Evolutionary conservation across 176 grass and related monocot genomes (phyloP).

Genomic region (Raddia guianensis): DNA sequence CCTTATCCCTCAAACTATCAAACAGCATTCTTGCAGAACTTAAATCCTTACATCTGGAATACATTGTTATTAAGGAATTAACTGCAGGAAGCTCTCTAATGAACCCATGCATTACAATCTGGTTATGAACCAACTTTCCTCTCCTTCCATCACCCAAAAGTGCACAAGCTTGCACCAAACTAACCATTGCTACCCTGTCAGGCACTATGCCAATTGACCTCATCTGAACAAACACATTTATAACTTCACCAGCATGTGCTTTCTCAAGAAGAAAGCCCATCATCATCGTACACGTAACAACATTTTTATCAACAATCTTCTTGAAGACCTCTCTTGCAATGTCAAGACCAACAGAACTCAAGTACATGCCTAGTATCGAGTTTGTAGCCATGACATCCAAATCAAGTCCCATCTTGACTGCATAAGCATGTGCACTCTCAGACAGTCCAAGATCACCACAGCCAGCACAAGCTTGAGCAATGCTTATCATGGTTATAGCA

Average conservation of each 20-base stretch:
- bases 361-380: constrained; percentile 68
- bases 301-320: constrained; percentile 50
- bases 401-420: constrained; percentile 61
- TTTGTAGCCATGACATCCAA: constrained; percentile 55
- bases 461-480: constrained; percentile 49
- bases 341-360: constrained; percentile 47
- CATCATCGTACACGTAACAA: constrained; percentile 68
- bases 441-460: constrained; percentile 54
- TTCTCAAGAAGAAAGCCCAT: constrained; percentile 69
- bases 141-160: constrained; percentile 56
- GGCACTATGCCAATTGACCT: constrained; percentile 55
- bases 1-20: constrained; percentile 53
- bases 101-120: constrained; percentile 52
- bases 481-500: constrained; percentile 56
- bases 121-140: constrained; percentile 61
- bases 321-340: constrained; percentile 53
- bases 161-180: constrained; percentile 58
- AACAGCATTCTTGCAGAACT: constrained; percentile 57
- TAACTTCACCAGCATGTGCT: constrained; percentile 42
- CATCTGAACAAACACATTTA: constrained; percentile 63
- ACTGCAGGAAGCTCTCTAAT: constrained; percentile 45
- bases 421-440: constrained; percentile 56
- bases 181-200: constrained; percentile 66
- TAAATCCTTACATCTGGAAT: constrained; percentile 65
- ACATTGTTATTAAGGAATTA: constrained; percentile 79